These are phyloP conservation scores for Wakefieldia striispora DNA, from an alignment of 768 basidiomycete species.

Conservation along the genomic window DNA sequence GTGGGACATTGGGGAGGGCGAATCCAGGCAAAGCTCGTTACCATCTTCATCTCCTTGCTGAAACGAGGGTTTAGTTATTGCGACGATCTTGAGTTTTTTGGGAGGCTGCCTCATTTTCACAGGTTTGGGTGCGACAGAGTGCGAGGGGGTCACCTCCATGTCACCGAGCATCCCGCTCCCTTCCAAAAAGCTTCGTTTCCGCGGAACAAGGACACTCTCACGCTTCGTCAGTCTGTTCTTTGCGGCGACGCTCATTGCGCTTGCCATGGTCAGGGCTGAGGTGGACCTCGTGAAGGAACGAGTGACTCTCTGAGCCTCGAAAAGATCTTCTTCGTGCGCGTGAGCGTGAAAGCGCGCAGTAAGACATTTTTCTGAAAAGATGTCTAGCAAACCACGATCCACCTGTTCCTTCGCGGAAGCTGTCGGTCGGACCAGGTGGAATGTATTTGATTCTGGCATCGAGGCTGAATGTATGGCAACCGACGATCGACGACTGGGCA, in stretches of 20 bases:
- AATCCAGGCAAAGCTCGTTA: slow-evolving; percentile 22
- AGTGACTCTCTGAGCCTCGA: slow-evolving; percentile 48
- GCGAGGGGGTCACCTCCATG: slow-evolving; percentile 5
- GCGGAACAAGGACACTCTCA: slow-evolving; percentile 67
- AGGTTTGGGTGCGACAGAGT: slow-evolving; percentile 9
- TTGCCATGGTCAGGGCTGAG: slow-evolving; percentile 59
- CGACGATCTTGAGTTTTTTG: slow-evolving; percentile 30
- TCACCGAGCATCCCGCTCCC: slow-evolving; percentile 15
- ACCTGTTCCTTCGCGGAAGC: slow-evolving; percentile 63
- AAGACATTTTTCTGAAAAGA: slow-evolving; percentile 72
- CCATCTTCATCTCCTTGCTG: slow-evolving; percentile 25
- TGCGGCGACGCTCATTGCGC: slow-evolving; percentile 52
- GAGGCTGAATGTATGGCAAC: slow-evolving; percentile 57
- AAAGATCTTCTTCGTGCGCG: slow-evolving; percentile 61
- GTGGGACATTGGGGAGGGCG: slow-evolving; percentile 41
- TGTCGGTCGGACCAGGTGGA: slow-evolving; percentile 68
- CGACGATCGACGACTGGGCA: slow-evolving; percentile 57
- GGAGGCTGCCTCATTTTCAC: slow-evolving; percentile 22
- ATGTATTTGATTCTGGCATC: slow-evolving; percentile 45
- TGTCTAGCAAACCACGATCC: slow-evolving; percentile 76
- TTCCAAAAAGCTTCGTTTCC: slow-evolving; percentile 51
- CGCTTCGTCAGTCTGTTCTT: slow-evolving; percentile 58
- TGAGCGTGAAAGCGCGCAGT: slow-evolving; percentile 66
- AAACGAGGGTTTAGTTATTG: slow-evolving; percentile 17
- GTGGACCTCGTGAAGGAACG: slow-evolving; percentile 51